Evolutionary conservation across 257 asterid species (phyloP).

Genomic region (Capsicum chinense): DNA sequence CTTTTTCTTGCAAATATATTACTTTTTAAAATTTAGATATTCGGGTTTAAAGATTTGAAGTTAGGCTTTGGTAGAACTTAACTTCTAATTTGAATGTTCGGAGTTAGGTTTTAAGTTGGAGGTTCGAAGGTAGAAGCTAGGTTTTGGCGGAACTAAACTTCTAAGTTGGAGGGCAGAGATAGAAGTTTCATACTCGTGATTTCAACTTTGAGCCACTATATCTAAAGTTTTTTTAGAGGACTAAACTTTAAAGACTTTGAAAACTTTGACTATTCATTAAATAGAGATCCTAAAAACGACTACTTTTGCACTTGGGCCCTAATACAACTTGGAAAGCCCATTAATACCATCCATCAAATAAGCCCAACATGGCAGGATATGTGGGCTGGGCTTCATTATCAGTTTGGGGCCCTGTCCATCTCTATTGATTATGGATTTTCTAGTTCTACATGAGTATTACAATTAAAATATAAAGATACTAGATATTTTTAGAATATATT

Average conservation of each 20-base stretch:
- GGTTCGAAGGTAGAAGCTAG: too few species aligned
- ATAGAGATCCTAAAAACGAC: background rate
- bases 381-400: background rate
- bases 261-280: background rate
- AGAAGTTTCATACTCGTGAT: background rate
- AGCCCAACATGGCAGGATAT: background rate
- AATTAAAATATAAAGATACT: background rate
- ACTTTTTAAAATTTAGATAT: too few species aligned
- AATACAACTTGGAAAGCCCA: conserved; percentile 12
- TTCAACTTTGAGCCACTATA: background rate
- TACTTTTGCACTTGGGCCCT: background rate
- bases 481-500: background rate
- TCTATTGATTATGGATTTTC: background rate
- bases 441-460: background rate
- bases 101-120: too few species aligned
- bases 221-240: background rate
- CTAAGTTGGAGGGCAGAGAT: too few species aligned
- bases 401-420: background rate
- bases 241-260: background rate
- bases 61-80: too few species aligned
- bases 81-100: too few species aligned
- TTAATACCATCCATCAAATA: background rate
- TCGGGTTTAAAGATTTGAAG: too few species aligned
- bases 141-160: too few species aligned
- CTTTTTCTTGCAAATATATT: too few species aligned